phyloP scores from a whole-genome alignment of 2,329 filamentous ascomycete genomes.

The Stagonosporopsis tanaceti region DNA sequence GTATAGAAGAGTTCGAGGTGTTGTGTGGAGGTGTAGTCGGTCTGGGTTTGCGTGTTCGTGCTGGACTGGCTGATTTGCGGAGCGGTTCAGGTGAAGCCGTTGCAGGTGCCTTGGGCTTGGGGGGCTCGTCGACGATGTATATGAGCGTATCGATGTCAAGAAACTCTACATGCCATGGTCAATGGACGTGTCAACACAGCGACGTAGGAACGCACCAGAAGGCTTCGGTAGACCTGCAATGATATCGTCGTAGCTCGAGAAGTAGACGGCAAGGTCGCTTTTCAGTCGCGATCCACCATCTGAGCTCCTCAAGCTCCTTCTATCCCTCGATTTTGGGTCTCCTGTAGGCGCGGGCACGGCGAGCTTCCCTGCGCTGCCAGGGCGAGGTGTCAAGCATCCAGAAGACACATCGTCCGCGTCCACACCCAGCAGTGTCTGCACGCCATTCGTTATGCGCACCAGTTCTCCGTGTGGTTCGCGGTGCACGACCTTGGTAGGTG shows the following conservation, averaged over 20 bases:
- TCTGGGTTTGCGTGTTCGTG: slow-evolving; percentile 35
- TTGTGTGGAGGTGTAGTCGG: slow-evolving; percentile 27
- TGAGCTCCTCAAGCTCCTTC: slow-evolving; percentile 83
- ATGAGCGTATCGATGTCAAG: slow-evolving; percentile 77
- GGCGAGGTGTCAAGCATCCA: slow-evolving; percentile 41
- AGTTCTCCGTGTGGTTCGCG: slow-evolving; percentile 53
- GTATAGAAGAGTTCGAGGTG: slow-evolving; percentile 23
- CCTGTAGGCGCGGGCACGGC: slow-evolving; percentile 36
- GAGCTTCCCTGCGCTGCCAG: slow-evolving; percentile 37
- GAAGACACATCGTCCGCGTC: slow-evolving; percentile 45
- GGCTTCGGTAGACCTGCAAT: slow-evolving; percentile 85
- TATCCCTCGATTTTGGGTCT: slow-evolving; percentile 58
- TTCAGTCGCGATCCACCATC: slow-evolving; percentile 83
- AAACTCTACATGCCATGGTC: slow-evolving; percentile 64
- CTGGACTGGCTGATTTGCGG: slow-evolving; percentile 36
- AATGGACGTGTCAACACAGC: slow-evolving; percentile 19
- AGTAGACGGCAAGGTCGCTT: slow-evolving; percentile 90
- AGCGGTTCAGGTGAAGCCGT: slow-evolving; percentile 27
- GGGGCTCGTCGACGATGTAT: slow-evolving; percentile 69
- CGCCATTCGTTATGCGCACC: slow-evolving; percentile 54
- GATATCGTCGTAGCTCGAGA: slow-evolving; percentile 92
- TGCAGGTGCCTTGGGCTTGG: slow-evolving; percentile 36
- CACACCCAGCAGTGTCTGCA: slow-evolving; percentile 45
- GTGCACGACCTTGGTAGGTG: slow-evolving; percentile 54
- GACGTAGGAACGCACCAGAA: slow-evolving; percentile 64